A percentile compares a stretch with the other conserved stretches of the same genome.
Evolutionary conservation across 768 basidiomycete species (phyloP).

Genomic region (Podaxis sp.): DNA sequence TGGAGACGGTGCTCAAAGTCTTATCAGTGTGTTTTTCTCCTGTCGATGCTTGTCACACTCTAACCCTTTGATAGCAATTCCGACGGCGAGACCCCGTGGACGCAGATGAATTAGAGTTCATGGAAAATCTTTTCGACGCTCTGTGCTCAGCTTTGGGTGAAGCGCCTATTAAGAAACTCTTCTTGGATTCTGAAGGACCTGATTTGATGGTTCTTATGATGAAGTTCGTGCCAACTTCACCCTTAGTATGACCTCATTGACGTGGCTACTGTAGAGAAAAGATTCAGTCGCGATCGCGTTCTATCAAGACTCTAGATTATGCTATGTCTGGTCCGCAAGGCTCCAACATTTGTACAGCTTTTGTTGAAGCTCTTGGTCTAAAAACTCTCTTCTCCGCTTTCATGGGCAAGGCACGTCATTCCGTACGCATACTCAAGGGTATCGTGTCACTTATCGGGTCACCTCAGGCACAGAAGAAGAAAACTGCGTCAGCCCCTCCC

Average conservation of each 20-base stretch:
- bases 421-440: not conserved
- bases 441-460: not conserved
- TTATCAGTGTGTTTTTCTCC: constrained; percentile 64
- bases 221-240: constrained; percentile 60
- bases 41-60: constrained; percentile 9
- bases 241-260: not conserved
- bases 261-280: constrained; percentile 60
- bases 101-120: constrained; percentile 92
- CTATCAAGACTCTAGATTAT: constrained; percentile 90
- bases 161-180: constrained; percentile 72
- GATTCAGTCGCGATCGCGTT: constrained; percentile 71
- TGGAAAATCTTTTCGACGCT: constrained; percentile 94
- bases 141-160: constrained; percentile 86
- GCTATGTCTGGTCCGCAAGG: constrained; percentile 82
- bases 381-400: constrained; percentile 89
- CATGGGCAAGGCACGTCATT: constrained; percentile 83
- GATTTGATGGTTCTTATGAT: constrained; percentile 99
- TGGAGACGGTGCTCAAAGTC: constrained; percentile 73
- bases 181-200: constrained; percentile 89
- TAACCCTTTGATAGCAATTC: constrained; percentile 66
- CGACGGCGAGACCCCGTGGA: constrained; percentile 81
- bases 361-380: constrained; percentile 85
- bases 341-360: constrained; percentile 71
- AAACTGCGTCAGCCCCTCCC: constrained; percentile 51
- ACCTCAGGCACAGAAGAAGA: constrained; percentile 58